Conservation (phyloP, 2,329 filamentous ascomycete species). For the Apiospora kogelbergensis region DNA sequence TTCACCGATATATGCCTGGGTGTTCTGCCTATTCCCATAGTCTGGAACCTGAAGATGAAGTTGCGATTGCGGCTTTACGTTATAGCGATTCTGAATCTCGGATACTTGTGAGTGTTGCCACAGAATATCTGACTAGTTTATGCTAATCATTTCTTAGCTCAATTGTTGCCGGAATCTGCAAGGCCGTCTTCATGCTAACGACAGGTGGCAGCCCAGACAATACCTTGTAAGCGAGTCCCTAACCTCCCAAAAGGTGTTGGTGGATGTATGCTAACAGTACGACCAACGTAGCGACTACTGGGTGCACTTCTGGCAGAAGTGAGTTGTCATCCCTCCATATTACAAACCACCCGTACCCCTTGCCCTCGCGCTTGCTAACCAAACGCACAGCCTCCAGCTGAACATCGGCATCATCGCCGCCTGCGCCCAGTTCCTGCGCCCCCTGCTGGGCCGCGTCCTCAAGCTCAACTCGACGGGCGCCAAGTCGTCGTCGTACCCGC, state of each 20-base stretch:
- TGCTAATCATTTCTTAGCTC: background rate
- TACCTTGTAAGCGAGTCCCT: background rate
- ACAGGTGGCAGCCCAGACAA: background rate
- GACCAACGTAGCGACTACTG: background rate
- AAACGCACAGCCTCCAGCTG: background rate
- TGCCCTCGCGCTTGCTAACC: background rate
- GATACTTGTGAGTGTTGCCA: background rate
- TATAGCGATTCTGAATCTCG: background rate
- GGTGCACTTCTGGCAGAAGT: conserved; percentile 2
- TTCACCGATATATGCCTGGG: background rate
- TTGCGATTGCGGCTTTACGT: background rate
- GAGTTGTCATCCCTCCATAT: background rate
- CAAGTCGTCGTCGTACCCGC: background rate
- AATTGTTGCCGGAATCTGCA: background rate
- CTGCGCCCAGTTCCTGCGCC: background rate
- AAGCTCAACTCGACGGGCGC: background rate
- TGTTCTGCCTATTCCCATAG: background rate
- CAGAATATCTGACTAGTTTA: background rate
- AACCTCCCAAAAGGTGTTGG: too few species aligned
- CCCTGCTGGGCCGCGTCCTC: background rate
- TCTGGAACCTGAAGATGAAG: conserved; percentile 2
- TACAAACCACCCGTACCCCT: background rate
- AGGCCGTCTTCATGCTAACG: background rate
- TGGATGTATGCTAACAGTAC: too few species aligned
- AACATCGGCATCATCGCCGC: conserved; percentile 6